Evolutionary conservation across 345 rosid species (phyloP).

Genomic region (thale cress (Arabidopsis thaliana)): DNA sequence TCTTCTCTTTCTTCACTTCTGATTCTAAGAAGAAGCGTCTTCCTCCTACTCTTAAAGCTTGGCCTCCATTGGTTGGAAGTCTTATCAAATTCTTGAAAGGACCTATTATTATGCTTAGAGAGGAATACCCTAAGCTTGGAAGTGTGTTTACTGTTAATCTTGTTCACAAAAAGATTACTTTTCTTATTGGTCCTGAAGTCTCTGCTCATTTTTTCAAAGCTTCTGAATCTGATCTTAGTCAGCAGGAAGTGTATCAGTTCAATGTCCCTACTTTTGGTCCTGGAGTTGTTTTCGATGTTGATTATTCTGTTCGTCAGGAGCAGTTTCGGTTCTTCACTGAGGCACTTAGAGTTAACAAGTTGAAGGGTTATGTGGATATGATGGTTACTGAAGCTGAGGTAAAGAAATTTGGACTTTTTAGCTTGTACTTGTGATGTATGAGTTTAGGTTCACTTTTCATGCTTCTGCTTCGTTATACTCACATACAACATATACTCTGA

Average conservation of each 20-base stretch:
- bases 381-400: conserved; percentile 97
- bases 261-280: conserved; percentile 98
- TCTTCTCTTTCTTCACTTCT: conserved; percentile 58
- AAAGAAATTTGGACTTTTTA: neutral
- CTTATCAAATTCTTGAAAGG: conserved; percentile 78
- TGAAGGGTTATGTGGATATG: conserved; percentile 94
- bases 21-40: conserved; percentile 69
- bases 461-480: neutral
- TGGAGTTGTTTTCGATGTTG: conserved; percentile 95
- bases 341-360: conserved; percentile 77
- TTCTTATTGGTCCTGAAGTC: conserved; percentile 95
- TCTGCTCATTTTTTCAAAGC: conserved; percentile 98
- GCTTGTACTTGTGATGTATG: neutral
- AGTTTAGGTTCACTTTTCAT: neutral
- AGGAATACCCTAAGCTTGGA: conserved; percentile 88
- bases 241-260: conserved; percentile 96
- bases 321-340: conserved; percentile 96
- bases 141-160: conserved; percentile 84
- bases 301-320: conserved; percentile 86
- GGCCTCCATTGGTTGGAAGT: conserved; percentile 73
- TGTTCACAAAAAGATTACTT: conserved; percentile 79
- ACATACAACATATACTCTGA: neutral
- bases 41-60: conserved; percentile 72
- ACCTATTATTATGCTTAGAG: conserved; percentile 79
- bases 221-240: conserved; percentile 82